Conservation (phyloP, 2,329 filamentous ascomycete species). For the Fusarium poae region DNA sequence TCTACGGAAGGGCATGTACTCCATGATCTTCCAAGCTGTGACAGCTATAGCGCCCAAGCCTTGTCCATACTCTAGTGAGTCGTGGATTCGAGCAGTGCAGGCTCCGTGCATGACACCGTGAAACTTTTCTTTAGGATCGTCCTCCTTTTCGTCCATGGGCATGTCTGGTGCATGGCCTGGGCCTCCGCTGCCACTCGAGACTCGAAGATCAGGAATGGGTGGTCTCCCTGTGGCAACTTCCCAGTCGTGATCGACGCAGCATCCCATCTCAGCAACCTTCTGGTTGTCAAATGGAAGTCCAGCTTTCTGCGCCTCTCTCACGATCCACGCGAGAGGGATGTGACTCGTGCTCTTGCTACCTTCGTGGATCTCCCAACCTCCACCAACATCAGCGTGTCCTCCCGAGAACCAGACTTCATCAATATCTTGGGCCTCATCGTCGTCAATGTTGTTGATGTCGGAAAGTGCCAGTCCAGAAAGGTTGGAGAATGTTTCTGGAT, state of each 20-base stretch:
- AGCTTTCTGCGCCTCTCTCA: slow-evolving; percentile 69
- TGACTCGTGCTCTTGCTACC: slow-evolving; percentile 75
- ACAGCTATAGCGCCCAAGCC: slow-evolving; percentile 70
- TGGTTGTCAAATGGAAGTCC: slow-evolving; percentile 78
- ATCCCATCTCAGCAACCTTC: slow-evolving; percentile 76
- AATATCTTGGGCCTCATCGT: slow-evolving; percentile 74
- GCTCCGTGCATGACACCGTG: slow-evolving; percentile 70
- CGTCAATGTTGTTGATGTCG: slow-evolving; percentile 56
- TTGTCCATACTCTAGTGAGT: slow-evolving; percentile 74
- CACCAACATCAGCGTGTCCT: slow-evolving; percentile 82
- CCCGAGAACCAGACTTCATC: slow-evolving; percentile 86
- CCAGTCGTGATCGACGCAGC: slow-evolving; percentile 50
- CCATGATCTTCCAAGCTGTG: slow-evolving; percentile 81
- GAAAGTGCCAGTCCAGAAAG: slow-evolving; percentile 49
- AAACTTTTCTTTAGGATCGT: slow-evolving; percentile 58
- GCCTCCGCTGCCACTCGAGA: slow-evolving; percentile 43
- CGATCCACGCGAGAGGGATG: slow-evolving; percentile 78
- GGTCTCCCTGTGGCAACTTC: slow-evolving; percentile 20
- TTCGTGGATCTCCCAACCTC: slow-evolving; percentile 74
- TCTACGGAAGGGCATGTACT: slow-evolving; percentile 82
- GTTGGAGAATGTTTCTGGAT: slow-evolving; percentile 50
- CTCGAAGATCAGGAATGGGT: slow-evolving; percentile 51
- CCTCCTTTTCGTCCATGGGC: slow-evolving; percentile 44
- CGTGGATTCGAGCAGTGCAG: slow-evolving; percentile 71
- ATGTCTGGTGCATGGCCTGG: slow-evolving; percentile 36